Evolutionary conservation across 495 filamentous ascomycete species (phyloP).

Genomic region (Trichocladium antarcticum): DNA sequence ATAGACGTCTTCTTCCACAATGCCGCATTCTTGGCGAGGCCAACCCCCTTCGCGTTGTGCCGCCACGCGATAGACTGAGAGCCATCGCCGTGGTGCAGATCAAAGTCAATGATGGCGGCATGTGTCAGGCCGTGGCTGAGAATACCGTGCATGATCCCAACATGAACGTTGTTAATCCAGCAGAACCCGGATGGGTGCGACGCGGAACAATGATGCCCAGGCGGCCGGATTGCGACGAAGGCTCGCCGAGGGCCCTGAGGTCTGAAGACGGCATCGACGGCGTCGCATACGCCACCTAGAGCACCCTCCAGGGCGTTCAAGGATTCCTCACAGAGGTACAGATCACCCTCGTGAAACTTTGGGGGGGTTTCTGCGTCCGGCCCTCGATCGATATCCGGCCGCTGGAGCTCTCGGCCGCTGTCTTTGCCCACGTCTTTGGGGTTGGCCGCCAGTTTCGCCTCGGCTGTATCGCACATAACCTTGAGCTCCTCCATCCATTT

Average conservation of each 20-base stretch:
- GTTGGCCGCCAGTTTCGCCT: slow-evolving; percentile 58
- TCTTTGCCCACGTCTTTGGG: too few species aligned
- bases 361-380: slow-evolving; percentile 33
- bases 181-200: slow-evolving; percentile 87
- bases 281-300: slow-evolving; percentile 80
- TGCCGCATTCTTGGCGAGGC: slow-evolving; percentile 51
- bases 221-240: slow-evolving; percentile 73
- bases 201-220: slow-evolving; percentile 89
- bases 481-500: slow-evolving; percentile 90
- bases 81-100: slow-evolving; percentile 92
- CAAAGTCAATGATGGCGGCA: slow-evolving; percentile 93
- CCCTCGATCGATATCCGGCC: slow-evolving; percentile 44
- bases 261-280: slow-evolving; percentile 70
- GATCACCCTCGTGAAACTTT: slow-evolving; percentile 69
- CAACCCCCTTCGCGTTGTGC: slow-evolving; percentile 55
- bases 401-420: slow-evolving; percentile 62
- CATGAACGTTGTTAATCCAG: slow-evolving; percentile 97
- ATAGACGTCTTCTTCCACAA: slow-evolving; percentile 70
- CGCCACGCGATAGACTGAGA: slow-evolving; percentile 87
- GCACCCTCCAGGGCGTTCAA: slow-evolving; percentile 80
- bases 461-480: slow-evolving; percentile 68
- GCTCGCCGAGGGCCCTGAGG: slow-evolving; percentile 52
- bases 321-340: slow-evolving; percentile 81
- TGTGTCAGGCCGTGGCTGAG: slow-evolving; percentile 77
- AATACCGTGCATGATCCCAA: slow-evolving; percentile 83